Base-by-base conservation (phyloP, 2,329 filamentous ascomycete species). In the Fusarium tuaranense region DNA sequence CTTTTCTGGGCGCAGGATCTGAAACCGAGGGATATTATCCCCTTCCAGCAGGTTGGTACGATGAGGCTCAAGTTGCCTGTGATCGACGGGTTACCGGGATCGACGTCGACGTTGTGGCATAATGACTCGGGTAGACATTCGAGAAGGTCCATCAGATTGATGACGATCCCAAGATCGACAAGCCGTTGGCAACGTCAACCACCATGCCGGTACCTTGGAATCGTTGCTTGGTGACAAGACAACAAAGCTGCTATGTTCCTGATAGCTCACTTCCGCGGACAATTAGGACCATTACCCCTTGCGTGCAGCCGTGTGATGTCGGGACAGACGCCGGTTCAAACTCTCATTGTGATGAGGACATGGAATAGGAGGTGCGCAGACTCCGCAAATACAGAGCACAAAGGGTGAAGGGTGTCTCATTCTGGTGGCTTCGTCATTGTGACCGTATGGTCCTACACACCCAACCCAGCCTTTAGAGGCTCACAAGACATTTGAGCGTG, bases 1-100 rank as follows among this genome's bases (percentile, higher is more conserved):
- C 44, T 61, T 55, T 69, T 69, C 55, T 61, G 16, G 34, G 27
- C 30, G 62, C 18, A 51, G 55, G 39, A 44, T 68, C 59, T 71
- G 59, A 64, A 53, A 68, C 51, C 48, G 39, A 64, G 25, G 18
- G 32, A 67, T 12, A 38, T 57, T 38, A 38, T 46, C 39, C 30
- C 48, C 48, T 71, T 58, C 58, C 51, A 53, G 27, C 44, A 63
- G 18, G 22, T 46, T 22, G 65, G 41, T 65, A 65, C 60, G 30
- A 53, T 53, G 53, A 60, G 48, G 38, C 60, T 64, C 59, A 32
- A 51, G 53, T 12, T 64, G n/a, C 27, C 32, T 27, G 20, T 60
- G 44, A 68, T 65, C 41, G 61, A 44, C 41, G 18, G 30, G 20
- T 34, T 34, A 18, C 41, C 7, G 14, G 13, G 39, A 57, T 65